Base-by-base conservation (phyloP, 1,284 basidiomycete species). In the Malassezia brasiliensis region DNA sequence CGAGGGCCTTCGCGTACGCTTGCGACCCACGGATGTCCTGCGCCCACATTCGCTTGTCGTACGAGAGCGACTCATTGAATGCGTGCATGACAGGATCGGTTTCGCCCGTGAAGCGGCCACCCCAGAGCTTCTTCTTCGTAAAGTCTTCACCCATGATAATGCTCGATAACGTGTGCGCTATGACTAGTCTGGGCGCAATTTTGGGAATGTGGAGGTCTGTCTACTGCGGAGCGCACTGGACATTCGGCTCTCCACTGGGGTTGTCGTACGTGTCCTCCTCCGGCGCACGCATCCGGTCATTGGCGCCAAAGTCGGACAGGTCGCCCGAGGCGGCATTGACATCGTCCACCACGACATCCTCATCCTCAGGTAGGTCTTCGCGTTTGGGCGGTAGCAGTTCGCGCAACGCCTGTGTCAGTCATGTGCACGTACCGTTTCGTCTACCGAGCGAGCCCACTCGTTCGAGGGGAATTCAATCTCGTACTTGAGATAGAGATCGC, bases 1-100 rank as follows among this genome's bases (percentile, higher is more conserved):
- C 78, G 47, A 96, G 79, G 1, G 88, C 85, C 72, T 88, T 89
- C 32, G 93, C 85, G 74, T 96, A 96, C 15, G 93, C 91, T 69
- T 94, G 91, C 14, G 91, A 96, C 12, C 91, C 93, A 54, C 81
- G 82, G 67, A 96, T 88, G 71, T 98, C 93, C 41, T 85, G 90
- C 2, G 83, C 81, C 75, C 90, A 83, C 90, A 96, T 94, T 50
- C 88, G 83, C 76, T 87, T 83, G 77, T 96, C 93, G 76, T 96
- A 98, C 65, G 83, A 85, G 66, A 98, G 80, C 36, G 90, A 96
- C 59, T 74, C 68, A 54, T 74, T 74, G 62, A 69, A 74, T 32
- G 62, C 64, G 31, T 71, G 67, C 62, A 73, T 70, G 28, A 72
- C 52, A 0, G 70, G 70, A 47, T 71, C 72, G 15, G 69, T 74